Base-by-base conservation (phyloP, 1,284 basidiomycete genomes). In the Pseudozyma hubeiensis region DNA sequence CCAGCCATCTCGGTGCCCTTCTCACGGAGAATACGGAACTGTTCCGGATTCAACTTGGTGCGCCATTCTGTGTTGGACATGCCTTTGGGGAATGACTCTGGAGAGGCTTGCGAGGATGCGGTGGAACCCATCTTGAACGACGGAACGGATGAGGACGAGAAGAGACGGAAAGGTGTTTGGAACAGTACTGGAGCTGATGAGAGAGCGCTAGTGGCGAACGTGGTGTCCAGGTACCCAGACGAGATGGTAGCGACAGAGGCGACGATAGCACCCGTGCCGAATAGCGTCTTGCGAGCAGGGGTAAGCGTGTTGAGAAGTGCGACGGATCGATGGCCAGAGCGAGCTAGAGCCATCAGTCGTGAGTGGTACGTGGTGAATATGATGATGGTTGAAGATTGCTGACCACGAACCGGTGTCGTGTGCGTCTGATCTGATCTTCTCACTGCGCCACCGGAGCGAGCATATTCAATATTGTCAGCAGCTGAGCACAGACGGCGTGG, bases 11-110 rank as follows among this genome's bases (percentile, higher is more conserved):
- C 94, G 0, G 94, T 97, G 35, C 92, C 94, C 86, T 96, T 94
- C 86, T 92, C 80, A 49, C 94, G 90, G 10, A 97, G 86, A 53
- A 96, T 88, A 64, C 90, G 89, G 86, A 97, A 97, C 93, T 96
- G 94, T 84, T 94, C 90, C 0, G 90, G 90, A 40, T 89, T 89
- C 52, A 97, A 88, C 64, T 93, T 85, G 3, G 93, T 92, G 72
- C 89, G 88, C 94, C 94, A 97, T 84, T 96, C 93, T n/a, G 87
- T 83, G 6, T 94, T 92, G 31, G 89, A 87, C 87, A 93, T 94
- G 68, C 72, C 72, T 46, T 75, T 75, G 16, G 72, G 64, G 61
- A 75, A 75, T 6, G 64, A 67, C 16, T 66, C 64, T 33, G 72
- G 67, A 11, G 70, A 31, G 8, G 60, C 57, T 56, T 68, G 70